These are phyloP conservation scores for Physaria fendleri DNA, from an alignment of 345 rosid genomes.

Conservation along the genomic window DNA sequence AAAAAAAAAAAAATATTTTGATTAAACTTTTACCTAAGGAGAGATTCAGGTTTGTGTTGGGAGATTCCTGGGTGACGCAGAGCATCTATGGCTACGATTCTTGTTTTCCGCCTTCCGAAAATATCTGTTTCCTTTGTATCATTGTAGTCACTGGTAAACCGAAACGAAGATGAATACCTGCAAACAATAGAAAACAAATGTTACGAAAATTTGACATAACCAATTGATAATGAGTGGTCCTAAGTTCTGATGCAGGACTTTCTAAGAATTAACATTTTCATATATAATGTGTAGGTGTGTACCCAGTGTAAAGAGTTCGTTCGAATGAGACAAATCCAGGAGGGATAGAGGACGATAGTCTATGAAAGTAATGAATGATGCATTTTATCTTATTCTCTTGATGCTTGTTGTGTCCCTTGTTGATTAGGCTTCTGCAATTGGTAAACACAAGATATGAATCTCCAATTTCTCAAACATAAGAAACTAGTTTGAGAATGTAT, in stretches of 20 bases:
- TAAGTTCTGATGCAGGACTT: no score
- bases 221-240: no score
- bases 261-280: neutral
- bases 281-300: neutral
- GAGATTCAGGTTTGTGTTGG: constrained; percentile 43
- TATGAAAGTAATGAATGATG: constrained; percentile 60
- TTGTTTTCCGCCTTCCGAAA: constrained; percentile 54
- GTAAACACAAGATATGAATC: neutral
- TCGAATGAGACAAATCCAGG: constrained; percentile 70
- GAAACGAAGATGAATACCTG: constrained; percentile 84
- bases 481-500: constrained; percentile 23
- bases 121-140: constrained; percentile 52
- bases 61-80: constrained; percentile 47
- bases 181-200: constrained; percentile 1
- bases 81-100: constrained; percentile 79
- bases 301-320: constrained; percentile 74
- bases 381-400: constrained; percentile 69
- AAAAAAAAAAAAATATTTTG: neutral
- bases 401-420: constrained; percentile 31
- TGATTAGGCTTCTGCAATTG: constrained; percentile 48
- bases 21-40: constrained; percentile 41
- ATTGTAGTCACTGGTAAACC: constrained; percentile 58
- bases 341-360: constrained; percentile 56
- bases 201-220: no score
- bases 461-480: neutral